phyloP scores from a whole-genome alignment of 805 yeast genomes.

The Metschnikowia dekortorum region DNA sequence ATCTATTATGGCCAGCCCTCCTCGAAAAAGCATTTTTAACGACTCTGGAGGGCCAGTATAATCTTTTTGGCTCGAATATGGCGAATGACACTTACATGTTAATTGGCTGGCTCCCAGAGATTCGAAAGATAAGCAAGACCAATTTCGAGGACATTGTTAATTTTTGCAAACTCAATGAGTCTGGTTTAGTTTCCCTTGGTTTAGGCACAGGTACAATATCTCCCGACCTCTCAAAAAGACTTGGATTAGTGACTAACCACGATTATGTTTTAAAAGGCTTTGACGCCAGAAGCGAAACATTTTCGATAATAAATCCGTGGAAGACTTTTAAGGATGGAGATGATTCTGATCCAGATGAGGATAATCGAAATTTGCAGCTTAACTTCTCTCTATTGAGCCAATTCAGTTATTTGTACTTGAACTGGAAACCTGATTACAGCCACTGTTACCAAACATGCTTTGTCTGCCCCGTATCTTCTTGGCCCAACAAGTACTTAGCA shows the following conservation, averaged over 20 bases:
- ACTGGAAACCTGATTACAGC: constrained; percentile 51
- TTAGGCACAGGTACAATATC: constrained; percentile 61
- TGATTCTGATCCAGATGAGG: neutral
- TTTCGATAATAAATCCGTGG: constrained; percentile 37
- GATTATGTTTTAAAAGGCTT: constrained; percentile 56
- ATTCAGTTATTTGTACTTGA: constrained; percentile 55
- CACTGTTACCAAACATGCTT: constrained; percentile 21
- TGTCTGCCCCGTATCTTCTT: constrained; percentile 11
- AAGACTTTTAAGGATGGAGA: constrained; percentile 11
- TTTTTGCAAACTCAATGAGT: constrained; percentile 23
- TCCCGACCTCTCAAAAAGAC: constrained; percentile 24
- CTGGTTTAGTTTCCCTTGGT: constrained; percentile 47
- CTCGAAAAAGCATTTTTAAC: constrained; percentile 73
- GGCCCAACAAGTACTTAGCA: constrained; percentile 14
- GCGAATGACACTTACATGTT: constrained; percentile 63
- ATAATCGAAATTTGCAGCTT: constrained; percentile 12
- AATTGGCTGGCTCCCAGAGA: constrained; percentile 73
- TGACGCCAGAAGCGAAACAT: neutral
- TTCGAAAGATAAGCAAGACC: constrained; percentile 34
- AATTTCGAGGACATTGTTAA: constrained; percentile 15
- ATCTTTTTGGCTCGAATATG: constrained; percentile 71
- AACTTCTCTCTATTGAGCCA: constrained; percentile 21
- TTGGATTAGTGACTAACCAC: constrained; percentile 52
- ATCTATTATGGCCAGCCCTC: constrained; percentile 61
- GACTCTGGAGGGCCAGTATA: constrained; percentile 53